Evolutionary conservation across 176 grass and related monocot genomes (phyloP), one percentile per base, ranked within the genome.

Genomic region (Tillandsia leiboldiana): DNA sequence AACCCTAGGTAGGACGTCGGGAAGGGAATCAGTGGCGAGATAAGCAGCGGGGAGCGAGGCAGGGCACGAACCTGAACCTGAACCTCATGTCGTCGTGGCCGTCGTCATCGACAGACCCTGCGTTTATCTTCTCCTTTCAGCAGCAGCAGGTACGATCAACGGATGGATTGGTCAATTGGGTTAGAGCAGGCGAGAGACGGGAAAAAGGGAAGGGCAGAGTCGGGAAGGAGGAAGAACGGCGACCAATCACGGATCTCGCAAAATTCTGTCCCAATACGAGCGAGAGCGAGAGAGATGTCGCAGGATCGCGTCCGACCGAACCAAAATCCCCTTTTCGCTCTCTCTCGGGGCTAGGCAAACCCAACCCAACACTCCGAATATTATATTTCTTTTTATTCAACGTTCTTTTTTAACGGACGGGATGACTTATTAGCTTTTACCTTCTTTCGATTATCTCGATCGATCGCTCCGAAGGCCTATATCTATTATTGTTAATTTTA

Each of bases 211-310:
- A 23, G 12, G n/a, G 3, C 56, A 18, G 17, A 42, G 33, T 42
- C 33, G 33, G 33, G 33, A 42, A 42, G 3, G 33, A 42, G 56
- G 17, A 61, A 61, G 56, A 61, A 61, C 56, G 56, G 56, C 56
- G 56, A 61, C 56, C 56, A 61, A 61, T 61, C 56, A 61, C 56
- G 56, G 56, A 61, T 61, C 56, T 61, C 17, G 22, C 56, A 9
- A 20, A 61, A 15, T 42, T 42, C 33, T 42, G 33, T 42, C 33
- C 33, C 4, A 42, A 42, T 1, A 42, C 33, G 33, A 42, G 33
- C 33, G 33, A 42, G 33, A 42, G 33, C 33, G 33, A 42, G 22
- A 61, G 22, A 15, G 3, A 17, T 15, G 56, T 18, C 22, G 17
- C 56, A 23, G 17, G 2, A 61, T 61, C 56, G 22, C 15, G 56